Conservation (phyloP, 768 basidiomycete species). For the Termitomyces sp. region DNA sequence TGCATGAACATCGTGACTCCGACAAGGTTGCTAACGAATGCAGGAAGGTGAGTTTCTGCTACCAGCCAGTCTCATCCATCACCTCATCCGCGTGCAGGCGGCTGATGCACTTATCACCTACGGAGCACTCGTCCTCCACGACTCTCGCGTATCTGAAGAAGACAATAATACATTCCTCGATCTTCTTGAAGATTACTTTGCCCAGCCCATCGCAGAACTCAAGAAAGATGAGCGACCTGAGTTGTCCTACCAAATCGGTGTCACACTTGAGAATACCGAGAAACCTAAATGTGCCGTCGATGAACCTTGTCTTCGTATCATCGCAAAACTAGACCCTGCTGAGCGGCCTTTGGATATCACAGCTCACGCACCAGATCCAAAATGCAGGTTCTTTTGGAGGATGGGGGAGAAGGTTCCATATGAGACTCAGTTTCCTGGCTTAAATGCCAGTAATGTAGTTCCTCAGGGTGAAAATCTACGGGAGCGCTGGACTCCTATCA, state of each 20-base stretch:
- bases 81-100: slow-evolving; percentile 37
- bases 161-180: slow-evolving; percentile 84
- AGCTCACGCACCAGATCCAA: slow-evolving; percentile 82
- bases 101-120: slow-evolving; percentile 78
- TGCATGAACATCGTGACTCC: slow-evolving; percentile 38
- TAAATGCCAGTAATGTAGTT: slow-evolving; percentile 80
- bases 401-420: slow-evolving; percentile 76
- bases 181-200: slow-evolving; percentile 91
- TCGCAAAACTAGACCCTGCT: slow-evolving; percentile 63
- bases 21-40: slow-evolving; percentile 53
- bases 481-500: slow-evolving; percentile 59
- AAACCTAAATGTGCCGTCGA: slow-evolving; percentile 83
- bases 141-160: slow-evolving; percentile 76
- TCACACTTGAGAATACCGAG: slow-evolving; percentile 95
- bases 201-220: slow-evolving; percentile 56
- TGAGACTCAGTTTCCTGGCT: slow-evolving; percentile 65
- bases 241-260: slow-evolving; percentile 86
- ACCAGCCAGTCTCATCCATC: not conserved
- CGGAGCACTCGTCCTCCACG: slow-evolving; percentile 82
- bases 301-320: slow-evolving; percentile 77
- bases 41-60: slow-evolving; percentile 40
- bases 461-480: slow-evolving; percentile 57
- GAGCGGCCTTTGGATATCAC: slow-evolving; percentile 85
- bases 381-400: slow-evolving; percentile 91
- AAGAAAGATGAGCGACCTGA: slow-evolving; percentile 80